Evolutionary conservation across 1,139 yeast genomes (phyloP).

Genomic region (Candida sp.): DNA sequence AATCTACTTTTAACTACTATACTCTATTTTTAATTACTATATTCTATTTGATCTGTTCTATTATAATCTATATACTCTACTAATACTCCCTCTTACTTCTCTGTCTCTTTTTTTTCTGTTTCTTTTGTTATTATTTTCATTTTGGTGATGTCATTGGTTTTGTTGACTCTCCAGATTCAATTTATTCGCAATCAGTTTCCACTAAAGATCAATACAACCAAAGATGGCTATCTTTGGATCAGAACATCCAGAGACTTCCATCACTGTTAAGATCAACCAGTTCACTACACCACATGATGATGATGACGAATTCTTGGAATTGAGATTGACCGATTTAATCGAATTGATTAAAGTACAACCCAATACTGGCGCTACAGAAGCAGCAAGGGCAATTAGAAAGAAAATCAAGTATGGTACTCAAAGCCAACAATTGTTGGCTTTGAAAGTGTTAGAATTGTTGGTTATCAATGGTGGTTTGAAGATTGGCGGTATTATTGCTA

Average conservation of each 20-base stretch:
- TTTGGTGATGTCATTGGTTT: too few relatives aligned
- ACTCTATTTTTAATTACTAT: too few relatives aligned
- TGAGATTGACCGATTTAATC: conserved; percentile 34
- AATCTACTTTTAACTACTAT: too few relatives aligned
- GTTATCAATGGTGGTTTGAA: conserved; percentile 69
- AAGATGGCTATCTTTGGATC: conserved; percentile 39
- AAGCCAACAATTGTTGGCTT: conserved; percentile 61
- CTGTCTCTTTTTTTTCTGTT: too few relatives aligned
- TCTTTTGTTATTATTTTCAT: too few relatives aligned
- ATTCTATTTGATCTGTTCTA: too few relatives aligned
- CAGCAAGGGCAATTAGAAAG: conserved; percentile 88
- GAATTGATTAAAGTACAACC: conserved; percentile 39
- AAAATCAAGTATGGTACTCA: conserved; percentile 78
- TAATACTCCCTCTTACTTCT: too few relatives aligned
- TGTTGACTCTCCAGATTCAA: too few relatives aligned
- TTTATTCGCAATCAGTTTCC: too few relatives aligned
- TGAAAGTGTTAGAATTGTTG: conserved; percentile 68
- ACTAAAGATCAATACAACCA: too few relatives aligned
- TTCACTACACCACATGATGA: conserved; percentile 33
- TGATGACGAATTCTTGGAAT: conserved; percentile 28
- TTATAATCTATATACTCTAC: too few relatives aligned
- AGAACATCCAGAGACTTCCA: conserved; percentile 38
- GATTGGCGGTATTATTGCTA: conserved; percentile 51
- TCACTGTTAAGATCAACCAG: conserved; percentile 45
- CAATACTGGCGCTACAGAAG: conserved; percentile 60